phyloP scores from a whole-genome alignment of 139 green algal genomes.

The Desmodesmus armatus region DNA sequence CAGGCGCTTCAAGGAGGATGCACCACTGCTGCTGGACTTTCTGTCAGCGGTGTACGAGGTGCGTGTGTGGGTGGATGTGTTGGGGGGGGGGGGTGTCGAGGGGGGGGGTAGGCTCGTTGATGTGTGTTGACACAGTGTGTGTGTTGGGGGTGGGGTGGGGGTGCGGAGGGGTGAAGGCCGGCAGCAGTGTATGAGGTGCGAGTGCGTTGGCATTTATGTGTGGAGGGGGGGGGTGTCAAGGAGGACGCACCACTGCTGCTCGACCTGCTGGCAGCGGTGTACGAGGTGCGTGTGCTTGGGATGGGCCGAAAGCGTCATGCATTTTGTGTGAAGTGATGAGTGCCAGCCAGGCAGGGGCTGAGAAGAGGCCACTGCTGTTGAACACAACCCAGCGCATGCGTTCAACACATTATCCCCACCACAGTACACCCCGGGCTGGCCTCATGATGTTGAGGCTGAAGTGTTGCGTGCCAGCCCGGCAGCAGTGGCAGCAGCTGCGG shows the following conservation, averaged over 20 bases:
- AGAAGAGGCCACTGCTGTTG: no score
- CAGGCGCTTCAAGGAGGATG: constrained; percentile 57
- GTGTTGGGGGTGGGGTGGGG: no score
- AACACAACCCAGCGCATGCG: no score
- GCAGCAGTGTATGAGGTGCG: no score
- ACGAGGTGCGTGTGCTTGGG: constrained; percentile 29
- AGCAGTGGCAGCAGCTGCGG: no score
- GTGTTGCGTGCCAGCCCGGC: not conserved
- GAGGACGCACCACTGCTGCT: constrained; percentile 65
- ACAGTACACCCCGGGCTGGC: no score
- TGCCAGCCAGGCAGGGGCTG: no score
- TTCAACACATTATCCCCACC: no score
- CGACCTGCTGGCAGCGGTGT: constrained; percentile 72
- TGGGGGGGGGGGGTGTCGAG: not conserved
- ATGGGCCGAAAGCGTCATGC: no score
- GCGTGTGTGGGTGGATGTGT: not conserved
- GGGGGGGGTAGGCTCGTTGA: not conserved
- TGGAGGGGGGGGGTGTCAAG: not conserved
- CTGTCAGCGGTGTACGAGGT: constrained; percentile 64
- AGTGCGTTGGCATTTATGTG: not conserved
- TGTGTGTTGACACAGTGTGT: not conserved
- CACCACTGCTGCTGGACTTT: constrained; percentile 80
- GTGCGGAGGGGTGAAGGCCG: no score
- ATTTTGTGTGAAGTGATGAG: no score
- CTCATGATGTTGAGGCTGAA: no score